Evolutionary conservation across 805 yeast genomes (phyloP).

Genomic region (Grigorovia jiainica): DNA sequence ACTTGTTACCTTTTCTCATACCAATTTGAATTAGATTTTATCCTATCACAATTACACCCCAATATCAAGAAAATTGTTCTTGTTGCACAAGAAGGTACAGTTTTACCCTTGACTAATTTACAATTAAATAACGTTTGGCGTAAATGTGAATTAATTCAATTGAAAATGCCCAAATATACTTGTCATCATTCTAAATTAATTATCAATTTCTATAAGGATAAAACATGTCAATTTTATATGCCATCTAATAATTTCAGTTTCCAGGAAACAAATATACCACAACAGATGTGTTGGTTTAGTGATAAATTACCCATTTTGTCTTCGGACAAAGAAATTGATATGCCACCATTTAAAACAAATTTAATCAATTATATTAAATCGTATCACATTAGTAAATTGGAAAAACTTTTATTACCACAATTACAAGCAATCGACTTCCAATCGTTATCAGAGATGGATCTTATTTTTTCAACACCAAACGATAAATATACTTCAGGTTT

Average conservation of each 20-base stretch:
- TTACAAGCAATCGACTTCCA: conserved; percentile 36
- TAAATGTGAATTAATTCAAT: conserved; percentile 20
- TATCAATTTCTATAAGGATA: conserved; percentile 43
- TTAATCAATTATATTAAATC: conserved; percentile 36
- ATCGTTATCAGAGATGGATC: conserved; percentile 37
- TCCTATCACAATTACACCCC: conserved; percentile 26
- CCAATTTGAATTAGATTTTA: conserved; percentile 34
- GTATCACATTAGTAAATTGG: conserved; percentile 31
- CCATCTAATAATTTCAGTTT: conserved; percentile 52
- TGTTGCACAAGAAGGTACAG: conserved; percentile 28
- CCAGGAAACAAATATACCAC: conserved; percentile 46
- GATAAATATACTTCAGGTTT: conserved; percentile 24
- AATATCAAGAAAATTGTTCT: conserved; percentile 18
- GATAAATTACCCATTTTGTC: conserved; percentile 29
- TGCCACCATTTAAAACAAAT: conserved; percentile 34
- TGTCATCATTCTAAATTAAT: conserved; percentile 64
- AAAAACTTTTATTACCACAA: conserved; percentile 18
- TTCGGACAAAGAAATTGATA: neutral
- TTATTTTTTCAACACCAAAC: conserved; percentile 50
- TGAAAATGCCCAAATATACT: conserved; percentile 32
- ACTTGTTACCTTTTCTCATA: conserved; percentile 41
- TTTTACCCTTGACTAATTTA: conserved; percentile 14
- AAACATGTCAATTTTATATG: conserved; percentile 40
- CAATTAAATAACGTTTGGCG: conserved; percentile 4
- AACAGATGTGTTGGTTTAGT: conserved; percentile 60